phyloP scores from a whole-genome alignment of 2,329 filamentous ascomycete genomes.

The Verticillium albo-atrum region DNA sequence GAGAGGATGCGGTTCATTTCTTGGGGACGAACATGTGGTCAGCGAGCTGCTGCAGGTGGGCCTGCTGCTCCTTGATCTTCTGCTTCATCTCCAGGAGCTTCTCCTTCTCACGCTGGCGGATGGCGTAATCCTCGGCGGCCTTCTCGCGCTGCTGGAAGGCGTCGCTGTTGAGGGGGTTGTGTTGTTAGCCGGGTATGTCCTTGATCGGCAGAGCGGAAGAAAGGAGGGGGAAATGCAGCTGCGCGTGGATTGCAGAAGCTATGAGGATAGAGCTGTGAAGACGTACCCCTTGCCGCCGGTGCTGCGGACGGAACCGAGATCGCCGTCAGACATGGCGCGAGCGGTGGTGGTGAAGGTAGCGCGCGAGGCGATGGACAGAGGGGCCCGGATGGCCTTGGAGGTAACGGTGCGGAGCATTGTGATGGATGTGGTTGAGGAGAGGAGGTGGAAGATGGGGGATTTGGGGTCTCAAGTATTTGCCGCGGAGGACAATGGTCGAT shows the following conservation, averaged over 20 bases:
- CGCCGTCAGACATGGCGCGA: slow-evolving; percentile 64
- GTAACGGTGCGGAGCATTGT: slow-evolving; percentile 66
- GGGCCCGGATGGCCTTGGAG: slow-evolving; percentile 50
- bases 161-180: slow-evolving; percentile 53
- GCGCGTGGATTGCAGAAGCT: not conserved
- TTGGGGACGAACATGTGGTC: slow-evolving; percentile 69
- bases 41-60: slow-evolving; percentile 79
- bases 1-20: not conserved
- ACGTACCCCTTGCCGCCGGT: slow-evolving; percentile 50
- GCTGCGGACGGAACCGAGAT: slow-evolving; percentile 59
- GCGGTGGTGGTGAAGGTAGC: slow-evolving; percentile 61
- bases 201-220: not conserved
- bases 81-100: slow-evolving; percentile 77
- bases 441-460: not conserved
- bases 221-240: not conserved
- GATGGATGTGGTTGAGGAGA: slow-evolving; percentile 10
- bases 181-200: slow-evolving; percentile 4
- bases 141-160: slow-evolving; percentile 89
- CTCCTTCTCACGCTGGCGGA: slow-evolving; percentile 82
- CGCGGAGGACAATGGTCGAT: not conserved
- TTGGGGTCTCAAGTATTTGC: not conserved
- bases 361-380: slow-evolving; percentile 42
- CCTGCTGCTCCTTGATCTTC: slow-evolving; percentile 71
- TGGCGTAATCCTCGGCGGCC: slow-evolving; percentile 79
- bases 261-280: not conserved